Percentiles rank a stretch among this genome's conserved stretches.
Evolutionary conservation across 2,329 filamentous ascomycete genomes (phyloP).

Genomic region (Penicillium vulpinum): DNA sequence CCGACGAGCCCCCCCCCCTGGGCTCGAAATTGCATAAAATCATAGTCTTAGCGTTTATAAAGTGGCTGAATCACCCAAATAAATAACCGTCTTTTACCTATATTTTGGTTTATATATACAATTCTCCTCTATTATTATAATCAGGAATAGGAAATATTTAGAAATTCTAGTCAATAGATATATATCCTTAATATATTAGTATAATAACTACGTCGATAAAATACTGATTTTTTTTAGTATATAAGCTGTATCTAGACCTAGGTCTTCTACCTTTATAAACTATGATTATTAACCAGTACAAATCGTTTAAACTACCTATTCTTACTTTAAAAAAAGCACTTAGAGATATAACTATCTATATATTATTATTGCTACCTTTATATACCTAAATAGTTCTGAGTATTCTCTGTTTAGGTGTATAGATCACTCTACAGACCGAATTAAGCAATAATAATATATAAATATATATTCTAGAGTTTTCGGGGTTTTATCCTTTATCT

Average conservation of each 20-base stretch:
- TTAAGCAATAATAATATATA: not conserved
- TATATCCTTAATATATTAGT: too few species aligned
- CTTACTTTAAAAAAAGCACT: not conserved
- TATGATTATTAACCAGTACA: not conserved
- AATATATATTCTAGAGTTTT: not conserved
- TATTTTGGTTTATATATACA: too few species aligned
- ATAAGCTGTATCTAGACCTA: not conserved
- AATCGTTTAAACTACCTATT: not conserved
- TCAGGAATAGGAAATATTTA: too few species aligned
- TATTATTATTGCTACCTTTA: not conserved
- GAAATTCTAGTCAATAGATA: too few species aligned
- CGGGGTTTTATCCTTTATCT: not conserved
- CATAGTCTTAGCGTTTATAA: too few species aligned
- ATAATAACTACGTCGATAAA: not conserved
- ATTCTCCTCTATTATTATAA: too few species aligned
- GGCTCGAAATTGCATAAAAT: too few species aligned
- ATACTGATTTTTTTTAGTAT: not conserved
- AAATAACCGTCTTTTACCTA: too few species aligned
- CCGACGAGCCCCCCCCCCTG: too few species aligned
- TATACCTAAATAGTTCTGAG: not conserved
- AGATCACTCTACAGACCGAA: not conserved
- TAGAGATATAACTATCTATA: not conserved
- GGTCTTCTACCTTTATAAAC: not conserved
- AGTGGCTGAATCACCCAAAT: too few species aligned
- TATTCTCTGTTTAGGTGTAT: not conserved